phyloP scores from a whole-genome alignment of 2,329 filamentous ascomycete species.

The Pseudogymnoascus sp. region DNA sequence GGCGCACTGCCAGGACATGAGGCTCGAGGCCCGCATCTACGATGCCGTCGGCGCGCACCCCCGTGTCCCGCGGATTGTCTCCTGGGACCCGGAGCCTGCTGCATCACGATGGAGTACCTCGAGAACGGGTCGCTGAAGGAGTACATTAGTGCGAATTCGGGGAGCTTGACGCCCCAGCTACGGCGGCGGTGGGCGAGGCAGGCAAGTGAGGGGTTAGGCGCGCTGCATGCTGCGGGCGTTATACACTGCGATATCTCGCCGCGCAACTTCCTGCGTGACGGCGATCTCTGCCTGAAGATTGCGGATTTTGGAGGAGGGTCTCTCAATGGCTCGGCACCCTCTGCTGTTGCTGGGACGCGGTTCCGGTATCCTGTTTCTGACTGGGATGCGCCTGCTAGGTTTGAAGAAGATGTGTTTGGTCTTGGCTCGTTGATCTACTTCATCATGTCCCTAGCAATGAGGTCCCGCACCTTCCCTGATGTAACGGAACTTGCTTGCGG shows the following conservation, averaged over 20 bases:
- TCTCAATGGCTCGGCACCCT: neutral
- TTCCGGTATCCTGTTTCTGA: neutral
- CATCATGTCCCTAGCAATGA: neutral
- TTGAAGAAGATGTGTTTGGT: neutral
- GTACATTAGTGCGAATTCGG: neutral
- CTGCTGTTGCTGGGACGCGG: neutral
- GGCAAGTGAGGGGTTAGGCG: neutral
- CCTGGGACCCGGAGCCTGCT: neutral
- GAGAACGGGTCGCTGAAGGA: neutral
- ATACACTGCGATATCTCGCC: neutral
- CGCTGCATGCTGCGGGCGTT: neutral
- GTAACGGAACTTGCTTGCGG: neutral
- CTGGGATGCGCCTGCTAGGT: neutral
- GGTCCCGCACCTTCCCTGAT: neutral
- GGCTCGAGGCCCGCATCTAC: neutral
- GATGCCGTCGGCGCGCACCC: neutral
- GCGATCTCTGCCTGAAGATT: neutral
- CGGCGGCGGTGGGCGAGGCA: neutral
- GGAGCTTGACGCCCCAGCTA: neutral
- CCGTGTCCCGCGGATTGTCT: neutral
- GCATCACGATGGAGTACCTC: neutral
- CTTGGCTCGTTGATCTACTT: neutral
- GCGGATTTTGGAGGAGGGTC: neutral
- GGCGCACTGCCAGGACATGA: neutral
- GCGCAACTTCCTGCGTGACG: neutral